Percentiles rank a stretch among this genome's conserved stretches.
These are phyloP conservation scores for Zea luxurians DNA, from an alignment of 176 grass and related monocot species.

Conservation along the genomic window DNA sequence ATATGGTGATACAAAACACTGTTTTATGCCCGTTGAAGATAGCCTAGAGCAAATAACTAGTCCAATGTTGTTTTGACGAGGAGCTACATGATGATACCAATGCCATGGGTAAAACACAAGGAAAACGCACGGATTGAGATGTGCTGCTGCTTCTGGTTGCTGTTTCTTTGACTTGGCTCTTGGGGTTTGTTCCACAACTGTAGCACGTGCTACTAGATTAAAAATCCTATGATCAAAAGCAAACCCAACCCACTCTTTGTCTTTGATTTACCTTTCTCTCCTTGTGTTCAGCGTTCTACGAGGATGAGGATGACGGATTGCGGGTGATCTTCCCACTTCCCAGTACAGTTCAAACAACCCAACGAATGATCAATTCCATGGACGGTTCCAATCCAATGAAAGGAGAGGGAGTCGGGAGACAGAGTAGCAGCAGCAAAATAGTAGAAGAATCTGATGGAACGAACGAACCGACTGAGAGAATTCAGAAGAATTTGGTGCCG, in stretches of 20 bases:
- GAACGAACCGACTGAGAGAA: neutral
- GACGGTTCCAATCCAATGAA: neutral
- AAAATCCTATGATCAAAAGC: neutral
- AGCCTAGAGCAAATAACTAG: too few relatives aligned
- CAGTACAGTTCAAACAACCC: neutral
- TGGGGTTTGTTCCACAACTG: neutral
- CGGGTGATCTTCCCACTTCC: too few relatives aligned
- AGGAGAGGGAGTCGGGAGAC: neutral
- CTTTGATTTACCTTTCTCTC: neutral
- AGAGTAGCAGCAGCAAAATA: neutral
- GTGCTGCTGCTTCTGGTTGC: neutral
- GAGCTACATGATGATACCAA: neutral
- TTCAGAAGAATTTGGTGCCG: constrained; percentile 63
- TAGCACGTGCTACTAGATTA: neutral
- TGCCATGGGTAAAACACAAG: neutral
- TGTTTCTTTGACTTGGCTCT: too few relatives aligned
- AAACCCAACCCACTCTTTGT: neutral
- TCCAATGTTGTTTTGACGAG: too few relatives aligned
- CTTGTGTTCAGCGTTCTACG: neutral
- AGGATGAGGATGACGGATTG: too few relatives aligned
- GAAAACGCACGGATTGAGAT: neutral
- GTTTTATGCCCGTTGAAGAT: too few relatives aligned
- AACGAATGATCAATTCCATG: neutral
- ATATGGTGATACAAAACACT: too few relatives aligned
- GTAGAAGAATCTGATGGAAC: neutral